These are phyloP conservation scores for Linnemannia hyalina DNA, from an alignment of 192 early-diverging fungal genomes.

Conservation along the genomic window DNA sequence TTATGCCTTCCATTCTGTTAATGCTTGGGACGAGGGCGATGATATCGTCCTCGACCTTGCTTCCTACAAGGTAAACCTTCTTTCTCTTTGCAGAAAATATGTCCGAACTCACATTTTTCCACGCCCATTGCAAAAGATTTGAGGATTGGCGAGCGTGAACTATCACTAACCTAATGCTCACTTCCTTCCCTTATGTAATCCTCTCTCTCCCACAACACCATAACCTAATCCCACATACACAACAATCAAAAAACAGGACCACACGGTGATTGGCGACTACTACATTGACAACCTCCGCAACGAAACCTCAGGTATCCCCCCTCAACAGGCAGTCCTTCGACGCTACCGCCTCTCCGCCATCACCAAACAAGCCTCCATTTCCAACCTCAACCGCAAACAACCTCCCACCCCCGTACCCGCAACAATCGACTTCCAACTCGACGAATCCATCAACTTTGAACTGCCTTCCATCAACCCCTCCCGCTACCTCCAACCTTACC, in stretches of 20 bases:
- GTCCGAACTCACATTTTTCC: not conserved
- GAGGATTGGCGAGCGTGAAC: not conserved
- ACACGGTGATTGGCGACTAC: constrained; percentile 53
- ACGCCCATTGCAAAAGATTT: not conserved
- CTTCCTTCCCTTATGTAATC: constrained; percentile 3
- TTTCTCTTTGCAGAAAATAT: not conserved
- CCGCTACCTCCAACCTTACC: constrained; percentile 33
- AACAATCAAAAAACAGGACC: constrained; percentile 24
- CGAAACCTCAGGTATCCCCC: constrained; percentile 37
- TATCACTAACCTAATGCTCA: not conserved
- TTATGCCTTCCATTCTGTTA: constrained; percentile 67
- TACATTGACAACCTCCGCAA: constrained; percentile 51
- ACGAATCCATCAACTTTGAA: constrained; percentile 48
- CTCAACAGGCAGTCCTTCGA: constrained; percentile 40
- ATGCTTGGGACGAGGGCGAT: constrained; percentile 64
- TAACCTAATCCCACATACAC: not conserved
- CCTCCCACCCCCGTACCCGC: constrained; percentile 34
- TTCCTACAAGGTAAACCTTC: constrained; percentile 45
- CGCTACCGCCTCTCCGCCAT: constrained; percentile 38
- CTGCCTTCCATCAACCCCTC: constrained; percentile 39
- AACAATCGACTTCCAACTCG: constrained; percentile 34
- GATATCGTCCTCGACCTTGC: constrained; percentile 59
- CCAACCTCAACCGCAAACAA: not conserved
- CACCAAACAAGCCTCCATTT: constrained; percentile 26
- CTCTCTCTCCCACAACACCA: not conserved